Percentiles rank a stretch among this genome's conserved stretches.
Conservation (phyloP, 2,329 filamentous ascomycete genomes). For the Xylaria sp. region DNA sequence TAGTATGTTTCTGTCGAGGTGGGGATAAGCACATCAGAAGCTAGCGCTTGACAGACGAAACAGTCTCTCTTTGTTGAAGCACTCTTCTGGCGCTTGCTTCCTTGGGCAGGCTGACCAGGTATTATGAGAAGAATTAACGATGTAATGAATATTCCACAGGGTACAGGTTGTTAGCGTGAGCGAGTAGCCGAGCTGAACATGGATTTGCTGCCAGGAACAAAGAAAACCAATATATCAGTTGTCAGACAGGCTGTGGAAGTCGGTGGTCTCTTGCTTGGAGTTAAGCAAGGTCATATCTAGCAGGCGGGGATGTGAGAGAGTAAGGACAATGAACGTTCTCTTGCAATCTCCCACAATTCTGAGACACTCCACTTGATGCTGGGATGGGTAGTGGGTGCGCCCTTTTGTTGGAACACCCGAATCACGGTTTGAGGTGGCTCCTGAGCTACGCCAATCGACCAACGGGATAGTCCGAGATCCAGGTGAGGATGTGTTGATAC, state of each 20-base stretch:
- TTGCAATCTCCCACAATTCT: conserved; percentile 23
- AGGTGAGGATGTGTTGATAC: background rate
- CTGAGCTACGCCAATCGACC: background rate
- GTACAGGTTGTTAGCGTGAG: conserved; percentile 22
- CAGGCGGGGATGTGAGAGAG: conserved; percentile 16
- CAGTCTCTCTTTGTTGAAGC: conserved; percentile 30
- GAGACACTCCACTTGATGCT: conserved; percentile 25
- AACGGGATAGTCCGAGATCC: background rate
- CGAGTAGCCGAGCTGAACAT: conserved; percentile 24
- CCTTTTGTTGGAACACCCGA: background rate
- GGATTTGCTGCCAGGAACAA: conserved; percentile 26
- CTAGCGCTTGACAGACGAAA: conserved; percentile 27
- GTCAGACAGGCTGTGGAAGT: conserved; percentile 26
- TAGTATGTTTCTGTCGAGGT: conserved; percentile 18
- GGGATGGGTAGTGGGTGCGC: conserved; percentile 8
- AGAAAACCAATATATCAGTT: conserved; percentile 29
- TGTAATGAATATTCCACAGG: conserved; percentile 13
- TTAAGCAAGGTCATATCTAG: conserved; percentile 21
- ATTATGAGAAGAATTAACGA: conserved; percentile 22
- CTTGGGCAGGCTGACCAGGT: conserved; percentile 21
- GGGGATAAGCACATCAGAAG: conserved; percentile 27
- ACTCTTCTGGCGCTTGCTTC: conserved; percentile 29
- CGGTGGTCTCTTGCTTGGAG: conserved; percentile 15
- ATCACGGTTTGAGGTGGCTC: background rate
- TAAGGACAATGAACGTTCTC: conserved; percentile 20